Percentiles rank a stretch among this genome's conserved stretches.
These are phyloP conservation scores for Pezicula radicicola DNA, from an alignment of 2,329 filamentous ascomycete species.

Conservation along the genomic window DNA sequence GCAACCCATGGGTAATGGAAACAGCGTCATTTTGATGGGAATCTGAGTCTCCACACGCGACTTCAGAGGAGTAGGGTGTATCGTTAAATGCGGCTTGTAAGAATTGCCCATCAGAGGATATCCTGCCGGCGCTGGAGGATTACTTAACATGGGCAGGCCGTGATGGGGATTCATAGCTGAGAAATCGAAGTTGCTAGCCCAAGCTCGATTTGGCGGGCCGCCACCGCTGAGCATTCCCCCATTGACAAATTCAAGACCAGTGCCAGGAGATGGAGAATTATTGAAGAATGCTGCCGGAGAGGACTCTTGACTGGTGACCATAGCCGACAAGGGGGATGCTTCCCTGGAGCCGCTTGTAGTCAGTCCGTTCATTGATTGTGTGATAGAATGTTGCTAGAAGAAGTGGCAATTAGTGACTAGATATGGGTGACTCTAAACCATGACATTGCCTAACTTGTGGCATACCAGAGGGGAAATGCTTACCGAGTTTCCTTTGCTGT, in stretches of 20 bases:
- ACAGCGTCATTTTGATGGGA: slow-evolving; percentile 77
- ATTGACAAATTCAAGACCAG: slow-evolving; percentile 36
- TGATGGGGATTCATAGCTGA: slow-evolving; percentile 3
- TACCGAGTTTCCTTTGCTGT: slow-evolving; percentile 44
- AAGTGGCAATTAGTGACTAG: slow-evolving; percentile 24
- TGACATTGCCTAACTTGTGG: neutral
- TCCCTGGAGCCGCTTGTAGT: slow-evolving; percentile 48
- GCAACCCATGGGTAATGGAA: slow-evolving; percentile 70
- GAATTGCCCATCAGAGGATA: slow-evolving; percentile 19
- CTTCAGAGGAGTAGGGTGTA: slow-evolving; percentile 70
- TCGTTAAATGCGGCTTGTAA: slow-evolving; percentile 45
- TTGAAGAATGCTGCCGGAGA: slow-evolving; percentile 47
- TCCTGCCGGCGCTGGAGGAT: slow-evolving; percentile 10
- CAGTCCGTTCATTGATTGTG: slow-evolving; percentile 47
- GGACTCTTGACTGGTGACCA: slow-evolving; percentile 48
- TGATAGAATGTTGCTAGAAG: slow-evolving; percentile 47
- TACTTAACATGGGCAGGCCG: slow-evolving; percentile 5
- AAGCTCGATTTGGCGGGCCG: slow-evolving; percentile 24
- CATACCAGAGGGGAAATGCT: slow-evolving; percentile 7
- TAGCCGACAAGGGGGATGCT: slow-evolving; percentile 50
- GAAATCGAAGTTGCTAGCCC: slow-evolving; percentile 29
- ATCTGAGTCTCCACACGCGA: slow-evolving; percentile 97
- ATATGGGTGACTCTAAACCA: neutral
- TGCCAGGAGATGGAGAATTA: slow-evolving; percentile 44
- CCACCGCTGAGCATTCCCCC: slow-evolving; percentile 23